Conservation (phyloP, 139 green algal genomes). For the Zygnema circumcarinatum region DNA sequence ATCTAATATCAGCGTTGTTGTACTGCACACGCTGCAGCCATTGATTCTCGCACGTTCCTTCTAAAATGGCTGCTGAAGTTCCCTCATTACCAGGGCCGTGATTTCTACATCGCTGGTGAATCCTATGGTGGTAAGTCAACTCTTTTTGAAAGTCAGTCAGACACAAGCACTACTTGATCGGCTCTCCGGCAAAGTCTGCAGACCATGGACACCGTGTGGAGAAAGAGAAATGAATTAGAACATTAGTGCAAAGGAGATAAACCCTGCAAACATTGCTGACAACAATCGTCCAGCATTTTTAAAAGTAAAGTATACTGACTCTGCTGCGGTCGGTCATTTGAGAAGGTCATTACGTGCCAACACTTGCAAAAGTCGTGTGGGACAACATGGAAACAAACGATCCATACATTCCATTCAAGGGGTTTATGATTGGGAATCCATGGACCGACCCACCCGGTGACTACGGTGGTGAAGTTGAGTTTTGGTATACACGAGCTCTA, state of each 20-base stretch:
- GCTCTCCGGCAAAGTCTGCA: neutral
- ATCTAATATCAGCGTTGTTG: too few relatives aligned
- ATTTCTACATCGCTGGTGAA: constrained; percentile 46
- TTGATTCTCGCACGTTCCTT: constrained; percentile 25
- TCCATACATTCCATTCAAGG: constrained; percentile 2
- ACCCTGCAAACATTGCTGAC: neutral
- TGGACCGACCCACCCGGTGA: neutral
- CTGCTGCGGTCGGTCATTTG: neutral
- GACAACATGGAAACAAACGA: neutral
- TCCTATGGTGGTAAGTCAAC: constrained; percentile 35
- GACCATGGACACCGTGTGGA: neutral
- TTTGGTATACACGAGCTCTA: constrained; percentile 2
- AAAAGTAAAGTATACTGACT: too few relatives aligned
- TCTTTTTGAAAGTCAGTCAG: too few relatives aligned
- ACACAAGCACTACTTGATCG: too few relatives aligned
- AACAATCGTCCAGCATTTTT: too few relatives aligned
- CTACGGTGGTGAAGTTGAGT: neutral
- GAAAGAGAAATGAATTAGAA: neutral
- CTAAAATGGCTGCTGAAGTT: constrained; percentile 5
- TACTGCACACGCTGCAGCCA: constrained; percentile 19
- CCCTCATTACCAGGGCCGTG: neutral
- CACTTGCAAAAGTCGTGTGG: constrained; percentile 20
- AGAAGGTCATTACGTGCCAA: constrained; percentile 41
- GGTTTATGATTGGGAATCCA: constrained; percentile 10
- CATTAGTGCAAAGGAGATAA: neutral